Conservation (phyloP, 805 yeast genomes). For the Candida michaelii region DNA sequence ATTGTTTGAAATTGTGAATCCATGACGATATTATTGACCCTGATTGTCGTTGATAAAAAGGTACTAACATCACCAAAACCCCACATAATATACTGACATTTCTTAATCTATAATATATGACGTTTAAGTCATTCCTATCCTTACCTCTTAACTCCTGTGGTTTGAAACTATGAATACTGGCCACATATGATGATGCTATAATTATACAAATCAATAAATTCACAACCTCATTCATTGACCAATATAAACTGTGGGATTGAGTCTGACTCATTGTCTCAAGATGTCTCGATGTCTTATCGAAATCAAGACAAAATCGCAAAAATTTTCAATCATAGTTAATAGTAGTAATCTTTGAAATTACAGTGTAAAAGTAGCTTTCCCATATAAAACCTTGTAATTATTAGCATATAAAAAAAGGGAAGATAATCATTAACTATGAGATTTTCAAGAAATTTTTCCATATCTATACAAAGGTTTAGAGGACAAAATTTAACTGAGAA, state of each 20-base stretch:
- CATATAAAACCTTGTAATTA: not conserved
- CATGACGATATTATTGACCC: too few relatives aligned
- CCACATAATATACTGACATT: slow-evolving; percentile 35
- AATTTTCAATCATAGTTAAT: not conserved
- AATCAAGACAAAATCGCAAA: slow-evolving; percentile 1
- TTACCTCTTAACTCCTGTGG: slow-evolving; percentile 22
- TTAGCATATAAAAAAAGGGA: not conserved
- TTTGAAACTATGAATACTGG: slow-evolving; percentile 32
- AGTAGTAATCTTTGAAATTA: not conserved
- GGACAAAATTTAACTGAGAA: slow-evolving; percentile 93
- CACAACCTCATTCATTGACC: slow-evolving; percentile 9
- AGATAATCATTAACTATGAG: not conserved
- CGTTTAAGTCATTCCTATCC: slow-evolving; percentile 43
- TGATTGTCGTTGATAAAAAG: too few relatives aligned
- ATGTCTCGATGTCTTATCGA: slow-evolving; percentile 4
- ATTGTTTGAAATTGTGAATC: not conserved
- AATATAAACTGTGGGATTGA: slow-evolving; percentile 10
- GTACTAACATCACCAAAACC: slow-evolving; percentile 28
- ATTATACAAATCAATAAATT: slow-evolving; percentile 22
- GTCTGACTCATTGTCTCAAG: slow-evolving; percentile 17
- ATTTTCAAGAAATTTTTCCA: slow-evolving; percentile 20
- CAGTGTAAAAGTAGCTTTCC: not conserved
- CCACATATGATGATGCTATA: slow-evolving; percentile 49
- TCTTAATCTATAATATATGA: slow-evolving; percentile 41
- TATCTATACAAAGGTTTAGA: slow-evolving; percentile 21